Conservation (phyloP, 495 filamentous ascomycete genomes). For the Podospora anserina region DNA sequence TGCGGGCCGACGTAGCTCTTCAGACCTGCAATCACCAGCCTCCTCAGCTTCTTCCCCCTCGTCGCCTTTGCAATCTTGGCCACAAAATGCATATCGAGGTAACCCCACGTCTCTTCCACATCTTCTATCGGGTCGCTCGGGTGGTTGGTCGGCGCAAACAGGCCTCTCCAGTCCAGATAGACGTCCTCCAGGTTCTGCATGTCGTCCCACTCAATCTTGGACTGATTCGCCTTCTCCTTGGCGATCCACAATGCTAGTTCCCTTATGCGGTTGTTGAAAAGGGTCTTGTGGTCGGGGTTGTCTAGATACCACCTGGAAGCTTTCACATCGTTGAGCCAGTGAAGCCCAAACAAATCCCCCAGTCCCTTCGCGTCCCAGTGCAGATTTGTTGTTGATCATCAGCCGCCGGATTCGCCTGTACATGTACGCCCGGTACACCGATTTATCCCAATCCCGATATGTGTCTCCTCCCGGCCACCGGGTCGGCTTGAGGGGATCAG, state of each 20-base stretch:
- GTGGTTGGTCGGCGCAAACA: not conserved
- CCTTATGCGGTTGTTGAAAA: not conserved
- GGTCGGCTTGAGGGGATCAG: too few species aligned
- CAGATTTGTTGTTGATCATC: not conserved
- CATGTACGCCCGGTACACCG: not conserved
- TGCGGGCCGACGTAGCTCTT: not conserved
- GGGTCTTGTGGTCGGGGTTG: too few species aligned
- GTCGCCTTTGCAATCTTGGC: constrained; percentile 8
- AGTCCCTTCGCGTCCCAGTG: too few species aligned
- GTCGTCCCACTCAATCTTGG: not conserved
- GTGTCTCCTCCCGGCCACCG: too few species aligned
- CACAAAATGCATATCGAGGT: not conserved
- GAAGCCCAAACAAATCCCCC: not conserved
- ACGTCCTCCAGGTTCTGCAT: not conserved
- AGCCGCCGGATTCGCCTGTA: not conserved
- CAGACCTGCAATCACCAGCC: constrained; percentile 26
- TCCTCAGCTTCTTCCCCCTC: constrained; percentile 1
- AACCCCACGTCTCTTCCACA: not conserved
- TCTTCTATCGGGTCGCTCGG: not conserved
- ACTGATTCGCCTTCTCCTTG: not conserved
- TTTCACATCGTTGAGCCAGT: not conserved
- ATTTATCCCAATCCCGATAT: too few species aligned
- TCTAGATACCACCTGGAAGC: not conserved
- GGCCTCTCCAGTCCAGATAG: not conserved
- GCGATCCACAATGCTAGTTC: not conserved